These are phyloP conservation scores for Penstemon newberryi DNA, from an alignment of 257 asterid species.

Conservation along the genomic window DNA sequence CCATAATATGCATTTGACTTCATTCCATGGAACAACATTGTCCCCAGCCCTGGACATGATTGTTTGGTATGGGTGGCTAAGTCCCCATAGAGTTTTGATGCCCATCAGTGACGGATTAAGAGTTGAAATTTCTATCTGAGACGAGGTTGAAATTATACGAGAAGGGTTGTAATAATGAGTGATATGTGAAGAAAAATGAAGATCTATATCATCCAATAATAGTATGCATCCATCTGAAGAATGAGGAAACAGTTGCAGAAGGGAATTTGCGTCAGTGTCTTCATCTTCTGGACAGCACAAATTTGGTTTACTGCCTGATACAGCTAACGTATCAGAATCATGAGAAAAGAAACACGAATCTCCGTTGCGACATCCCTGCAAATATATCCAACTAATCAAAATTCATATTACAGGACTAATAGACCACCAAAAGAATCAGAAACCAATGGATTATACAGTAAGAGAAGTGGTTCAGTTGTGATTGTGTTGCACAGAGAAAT, in stretches of 20 bases:
- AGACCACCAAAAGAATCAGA: not conserved
- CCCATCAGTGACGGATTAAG: constrained; percentile 44
- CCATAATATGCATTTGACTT: constrained; percentile 76
- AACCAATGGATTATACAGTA: not conserved
- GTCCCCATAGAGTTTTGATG: constrained; percentile 59
- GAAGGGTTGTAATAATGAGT: constrained; percentile 49
- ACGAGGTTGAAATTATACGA: constrained; percentile 58
- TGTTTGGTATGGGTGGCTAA: constrained; percentile 62
- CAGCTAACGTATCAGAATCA: constrained; percentile 45
- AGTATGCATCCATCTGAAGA: constrained; percentile 56
- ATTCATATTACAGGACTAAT: not conserved
- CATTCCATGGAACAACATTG: constrained; percentile 56
- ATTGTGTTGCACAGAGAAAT: no score
- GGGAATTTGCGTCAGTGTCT: constrained; percentile 40
- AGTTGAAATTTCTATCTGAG: constrained; percentile 41
- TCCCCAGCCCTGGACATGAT: constrained; percentile 49
- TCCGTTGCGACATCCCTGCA: constrained; percentile 93
- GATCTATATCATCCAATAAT: constrained; percentile 64
- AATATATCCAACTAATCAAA: constrained; percentile 24
- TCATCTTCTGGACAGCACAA: constrained; percentile 56
- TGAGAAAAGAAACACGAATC: constrained; percentile 76
- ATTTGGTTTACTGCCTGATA: constrained; percentile 35
- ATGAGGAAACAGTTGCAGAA: constrained; percentile 58
- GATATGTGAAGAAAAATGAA: constrained; percentile 61
- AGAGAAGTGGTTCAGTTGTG: no score